Base-by-base conservation (phyloP, 2,329 filamentous ascomycete genomes). In the Penicillium sp. region DNA sequence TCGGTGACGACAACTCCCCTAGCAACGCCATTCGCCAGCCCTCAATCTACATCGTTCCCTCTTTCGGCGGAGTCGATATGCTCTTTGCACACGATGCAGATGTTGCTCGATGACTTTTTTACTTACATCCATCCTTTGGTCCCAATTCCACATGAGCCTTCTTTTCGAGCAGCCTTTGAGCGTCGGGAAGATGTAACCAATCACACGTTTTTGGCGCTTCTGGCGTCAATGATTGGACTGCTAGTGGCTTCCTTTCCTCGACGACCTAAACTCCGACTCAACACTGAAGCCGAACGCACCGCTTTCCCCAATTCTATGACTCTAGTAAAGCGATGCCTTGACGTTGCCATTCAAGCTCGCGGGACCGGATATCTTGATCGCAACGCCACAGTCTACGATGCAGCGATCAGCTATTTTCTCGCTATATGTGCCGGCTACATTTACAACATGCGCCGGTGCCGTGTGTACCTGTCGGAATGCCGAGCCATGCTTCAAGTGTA, bases 31-130 rank as follows among this genome's bases (percentile, higher is more conserved):
- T 58, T 64, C 31, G 59, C 50, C 25, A 57, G 56, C 8, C 40
- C 62, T 75, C 79, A 59, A 74, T 41, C 54, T 33, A 50, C 77
- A 6, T 75, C 80, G 19, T 68, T 69, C 21, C 74, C 77, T 42
- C 72, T 83, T 10, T 84, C 83, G 4, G 82, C 73, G 52, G 78
- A 80, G 62, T 73, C 76, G 4, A 80, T 80, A 47, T 80, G 78
- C 59, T 72, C 77, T 5, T 50, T 78, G 21, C 62, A 70, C 15
- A 76, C 76, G 0, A 63, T 80, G 42, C 70, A 73, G 50, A 63
- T 76, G 7, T 65, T 80, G 4, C 59, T 80, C 13, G 77, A 80
- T 60, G 78, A 80, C 64, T 80, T 75, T 55, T 80, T 80, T 55
- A 77, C 73, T 8, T 80, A 78, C 59, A 80, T 80, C 38, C 78